Base-by-base conservation (phyloP, 1,139 yeast species). In the Ogataea hybrid region DNA sequence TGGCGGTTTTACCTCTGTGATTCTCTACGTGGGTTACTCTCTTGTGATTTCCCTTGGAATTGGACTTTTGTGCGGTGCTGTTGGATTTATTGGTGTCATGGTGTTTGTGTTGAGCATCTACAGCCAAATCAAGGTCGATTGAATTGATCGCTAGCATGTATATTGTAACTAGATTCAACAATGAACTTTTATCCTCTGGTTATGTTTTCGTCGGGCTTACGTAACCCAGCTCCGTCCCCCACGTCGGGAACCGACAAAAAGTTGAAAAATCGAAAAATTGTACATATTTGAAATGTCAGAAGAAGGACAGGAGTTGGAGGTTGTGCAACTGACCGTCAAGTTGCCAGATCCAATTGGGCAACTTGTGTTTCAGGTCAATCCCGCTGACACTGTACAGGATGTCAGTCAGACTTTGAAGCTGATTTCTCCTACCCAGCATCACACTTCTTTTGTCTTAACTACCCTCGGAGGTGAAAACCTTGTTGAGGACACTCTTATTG, bases 1-100 rank as follows among this genome's bases (percentile, higher is more conserved):
- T 35, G 85, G 84, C 27, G 95, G 94, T 5, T 71, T 87, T 45
- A 74, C 85, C 2, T 86, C 96, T 3, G 67, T 86, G 39, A 81
- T 87, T 21, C 69, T 92, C 45, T 92, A 89, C 60, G 68, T 85
- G 35, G 96, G 96, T n/a, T 92, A 92, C 69, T 84, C 95, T 4
- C 52, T 76, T 17, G 73, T 90, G 43, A 79, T 88, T 47, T 81
- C 95, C 32, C 63, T 75, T 39, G 67, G 85, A 50, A 78, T 84
- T 37, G 92, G 94, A 67, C 67, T 92, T 41, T 75, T 89, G 46
- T 87, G 96, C 52, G 97, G 97, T 39, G 69, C 96, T 2, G 75
- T 90, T 56, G 98, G 98, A 2, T 88, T 86, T 68, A 53, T 87
- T 40, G 75, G 89, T 51, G 75, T 82, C 53, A 75, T 87, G 67